These are phyloP conservation scores for Viola pubescens DNA, from an alignment of 441 rosid species.

Conservation along the genomic window DNA sequence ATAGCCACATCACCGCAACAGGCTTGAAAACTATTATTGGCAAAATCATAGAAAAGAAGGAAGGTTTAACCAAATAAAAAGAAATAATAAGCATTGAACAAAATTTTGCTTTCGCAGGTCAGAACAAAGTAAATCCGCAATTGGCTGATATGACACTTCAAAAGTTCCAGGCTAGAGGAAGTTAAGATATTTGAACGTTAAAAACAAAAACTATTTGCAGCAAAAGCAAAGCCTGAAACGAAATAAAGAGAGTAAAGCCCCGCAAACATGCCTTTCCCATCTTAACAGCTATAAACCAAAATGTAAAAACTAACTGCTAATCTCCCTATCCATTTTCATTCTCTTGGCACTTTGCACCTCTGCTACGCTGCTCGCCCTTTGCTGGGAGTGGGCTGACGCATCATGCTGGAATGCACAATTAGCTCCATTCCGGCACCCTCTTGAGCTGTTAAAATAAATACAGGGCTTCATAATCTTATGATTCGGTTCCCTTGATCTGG, in stretches of 20 bases:
- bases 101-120: no score
- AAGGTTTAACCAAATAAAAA: no score
- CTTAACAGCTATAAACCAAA: constrained; percentile 18
- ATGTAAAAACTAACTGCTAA: constrained; percentile 34
- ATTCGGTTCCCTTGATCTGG: constrained; percentile 50
- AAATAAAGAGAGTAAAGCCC: constrained; percentile 16
- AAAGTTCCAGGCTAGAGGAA: no score
- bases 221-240: no score
- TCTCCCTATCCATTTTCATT: constrained; percentile 88
- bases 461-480: constrained; percentile 85
- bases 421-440: constrained; percentile 92
- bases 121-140: no score
- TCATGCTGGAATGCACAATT: constrained; percentile 83
- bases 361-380: constrained; percentile 33
- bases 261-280: constrained; percentile 17
- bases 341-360: constrained; percentile 59
- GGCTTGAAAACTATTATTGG: no score
- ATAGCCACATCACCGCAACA: no score
- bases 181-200: no score
- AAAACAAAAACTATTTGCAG: no score
- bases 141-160: no score
- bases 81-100: no score
- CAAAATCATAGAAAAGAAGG: no score
- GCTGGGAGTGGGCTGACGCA: constrained; percentile 33
- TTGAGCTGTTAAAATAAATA: constrained; percentile 70